Conservation (phyloP, 2,329 filamentous ascomycete genomes). For the Aspergillus sp. region DNA sequence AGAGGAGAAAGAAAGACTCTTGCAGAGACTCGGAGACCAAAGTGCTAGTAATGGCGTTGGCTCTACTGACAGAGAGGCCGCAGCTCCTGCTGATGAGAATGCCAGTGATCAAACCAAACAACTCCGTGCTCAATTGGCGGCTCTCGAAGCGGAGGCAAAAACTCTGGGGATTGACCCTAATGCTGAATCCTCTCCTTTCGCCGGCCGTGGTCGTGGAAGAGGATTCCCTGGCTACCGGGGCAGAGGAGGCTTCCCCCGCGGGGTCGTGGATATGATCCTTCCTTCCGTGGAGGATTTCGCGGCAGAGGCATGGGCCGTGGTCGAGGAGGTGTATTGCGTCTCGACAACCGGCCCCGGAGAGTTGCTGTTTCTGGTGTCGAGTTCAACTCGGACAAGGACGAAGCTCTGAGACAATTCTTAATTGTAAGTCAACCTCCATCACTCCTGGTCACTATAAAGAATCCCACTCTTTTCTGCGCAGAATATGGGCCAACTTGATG, state of each 20-base stretch:
- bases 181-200: slow-evolving; percentile 23
- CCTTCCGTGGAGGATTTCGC: slow-evolving; percentile 35
- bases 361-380: slow-evolving; percentile 48
- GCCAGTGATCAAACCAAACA: slow-evolving; percentile 46
- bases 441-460: slow-evolving; percentile 15
- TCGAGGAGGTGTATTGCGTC: slow-evolving; percentile 48
- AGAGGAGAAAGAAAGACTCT: slow-evolving; percentile 50
- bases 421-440: slow-evolving; percentile 34
- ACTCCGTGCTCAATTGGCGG: slow-evolving; percentile 51
- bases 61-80: slow-evolving; percentile 17
- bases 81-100: slow-evolving; percentile 27
- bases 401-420: slow-evolving; percentile 53
- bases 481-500: too few species aligned
- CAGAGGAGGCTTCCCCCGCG: slow-evolving; percentile 36
- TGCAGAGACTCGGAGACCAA: slow-evolving; percentile 45
- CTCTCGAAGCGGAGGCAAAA: slow-evolving; percentile 52
- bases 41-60: slow-evolving; percentile 23
- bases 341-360: slow-evolving; percentile 56
- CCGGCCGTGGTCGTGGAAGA: slow-evolving; percentile 34
- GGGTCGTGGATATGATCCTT: slow-evolving; percentile 38
- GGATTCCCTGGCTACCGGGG: slow-evolving; percentile 30
- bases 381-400: slow-evolving; percentile 47
- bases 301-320: slow-evolving; percentile 38
- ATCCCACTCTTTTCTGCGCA: too few species aligned
- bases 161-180: slow-evolving; percentile 48